Percentiles rank a stretch among this genome's conserved stretches.
These are phyloP conservation scores for Linum tenue DNA, from an alignment of 345 rosid species.

Conservation along the genomic window DNA sequence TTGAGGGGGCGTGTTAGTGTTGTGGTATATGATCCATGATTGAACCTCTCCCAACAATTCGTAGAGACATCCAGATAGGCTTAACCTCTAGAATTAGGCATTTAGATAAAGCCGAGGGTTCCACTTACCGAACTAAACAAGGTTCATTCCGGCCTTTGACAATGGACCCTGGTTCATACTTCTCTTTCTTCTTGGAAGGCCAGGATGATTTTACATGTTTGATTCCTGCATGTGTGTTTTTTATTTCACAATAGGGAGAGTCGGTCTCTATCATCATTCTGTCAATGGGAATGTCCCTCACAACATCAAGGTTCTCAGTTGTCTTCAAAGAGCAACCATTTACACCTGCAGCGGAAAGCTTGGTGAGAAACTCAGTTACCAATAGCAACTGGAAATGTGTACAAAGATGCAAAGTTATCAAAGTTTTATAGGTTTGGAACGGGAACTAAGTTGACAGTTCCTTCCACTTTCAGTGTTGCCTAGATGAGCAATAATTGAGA, in stretches of 20 bases:
- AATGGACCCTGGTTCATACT: conserved; percentile 57
- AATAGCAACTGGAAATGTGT: no score
- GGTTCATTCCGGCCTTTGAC: conserved; percentile 97
- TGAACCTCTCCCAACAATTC: no score
- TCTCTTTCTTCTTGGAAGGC: conserved; percentile 95
- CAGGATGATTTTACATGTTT: conserved; percentile 51
- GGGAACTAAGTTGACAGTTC: no score
- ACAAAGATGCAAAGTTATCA: no score
- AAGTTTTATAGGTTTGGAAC: no score
- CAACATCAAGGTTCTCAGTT: conserved; percentile 71
- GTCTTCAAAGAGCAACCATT: conserved; percentile 89
- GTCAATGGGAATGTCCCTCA: conserved; percentile 61
- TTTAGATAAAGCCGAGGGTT: neutral
- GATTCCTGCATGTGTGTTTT: conserved; percentile 74
- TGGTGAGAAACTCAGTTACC: neutral
- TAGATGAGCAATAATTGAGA: no score
- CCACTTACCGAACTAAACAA: conserved; percentile 72
- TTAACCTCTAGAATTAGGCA: no score
- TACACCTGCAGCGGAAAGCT: conserved; percentile 15
- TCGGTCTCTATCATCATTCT: conserved; percentile 98
- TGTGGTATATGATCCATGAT: no score
- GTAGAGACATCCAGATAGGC: no score
- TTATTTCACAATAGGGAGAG: conserved; percentile 95
- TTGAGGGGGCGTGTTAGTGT: no score
- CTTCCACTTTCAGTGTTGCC: no score